These are phyloP conservation scores for Trichoderma pleuroti DNA, from an alignment of 2,329 filamentous ascomycete species.

Conservation along the genomic window DNA sequence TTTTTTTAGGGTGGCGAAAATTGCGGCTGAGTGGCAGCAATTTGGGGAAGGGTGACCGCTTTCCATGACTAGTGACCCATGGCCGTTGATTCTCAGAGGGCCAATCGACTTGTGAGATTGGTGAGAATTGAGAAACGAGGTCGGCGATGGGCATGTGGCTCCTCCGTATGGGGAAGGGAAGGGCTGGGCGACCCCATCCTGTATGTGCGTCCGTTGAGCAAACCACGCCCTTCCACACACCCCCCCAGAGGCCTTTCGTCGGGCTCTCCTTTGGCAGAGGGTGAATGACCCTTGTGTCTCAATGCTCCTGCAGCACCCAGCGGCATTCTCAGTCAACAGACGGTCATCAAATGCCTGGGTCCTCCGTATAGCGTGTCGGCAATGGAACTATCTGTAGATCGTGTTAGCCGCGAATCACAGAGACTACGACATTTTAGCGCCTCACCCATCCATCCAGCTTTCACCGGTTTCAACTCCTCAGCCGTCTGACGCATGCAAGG, in stretches of 20 bases:
- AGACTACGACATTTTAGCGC: neutral
- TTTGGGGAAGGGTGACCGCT: neutral
- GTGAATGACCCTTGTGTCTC: neutral
- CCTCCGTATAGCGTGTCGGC: neutral
- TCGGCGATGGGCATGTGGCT: slow-evolving; percentile 2
- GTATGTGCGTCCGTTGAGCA: neutral
- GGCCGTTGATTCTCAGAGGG: neutral
- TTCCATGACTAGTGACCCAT: neutral
- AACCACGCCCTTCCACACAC: neutral
- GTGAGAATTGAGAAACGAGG: neutral
- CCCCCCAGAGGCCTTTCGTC: neutral
- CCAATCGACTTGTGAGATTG: neutral
- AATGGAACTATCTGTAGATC: slow-evolving; percentile 7
- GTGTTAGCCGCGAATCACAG: slow-evolving; percentile 12
- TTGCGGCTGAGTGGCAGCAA: neutral
- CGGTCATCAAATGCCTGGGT: neutral
- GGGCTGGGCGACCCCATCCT: neutral
- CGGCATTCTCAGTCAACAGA: neutral
- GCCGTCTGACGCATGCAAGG: slow-evolving; percentile 10
- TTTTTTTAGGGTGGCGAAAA: neutral
- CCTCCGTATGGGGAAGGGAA: neutral
- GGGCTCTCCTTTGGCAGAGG: neutral
- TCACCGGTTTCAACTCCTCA: slow-evolving; percentile 10
- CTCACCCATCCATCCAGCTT: neutral
- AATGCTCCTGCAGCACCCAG: neutral